Base-by-base conservation (phyloP, 441 rosid species). In the Manihot esculenta region DNA sequence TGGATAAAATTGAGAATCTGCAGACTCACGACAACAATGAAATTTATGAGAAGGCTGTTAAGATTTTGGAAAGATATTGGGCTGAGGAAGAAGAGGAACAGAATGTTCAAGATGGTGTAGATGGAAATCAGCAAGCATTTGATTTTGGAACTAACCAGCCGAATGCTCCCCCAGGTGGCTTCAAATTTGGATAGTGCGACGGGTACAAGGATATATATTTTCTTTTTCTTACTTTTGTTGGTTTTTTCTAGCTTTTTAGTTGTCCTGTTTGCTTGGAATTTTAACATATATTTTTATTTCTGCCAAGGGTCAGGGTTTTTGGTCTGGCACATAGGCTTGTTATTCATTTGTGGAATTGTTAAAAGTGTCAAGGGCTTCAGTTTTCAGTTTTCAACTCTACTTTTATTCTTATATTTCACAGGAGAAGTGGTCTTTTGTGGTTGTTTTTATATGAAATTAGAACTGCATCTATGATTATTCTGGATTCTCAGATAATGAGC, bases 11-110 rank as follows among this genome's bases (percentile, higher is more conserved):
- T 2, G 97, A 87, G 82, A 86, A 86, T 55, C 77, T 89, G 72
- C 92, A 89, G 79, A 79, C 80, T 66, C 92, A 86, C 77, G 94
- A 90, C 77, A 88, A 85, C 77, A 77, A 63, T 69, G 93, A 88
- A 73, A 88, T 88, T 60, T 88, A 87, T 49, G 89, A 88, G 79
- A 90, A 90, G 76, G 92, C 92, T 47, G 91, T 92, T 48, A 88
- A 87, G 81, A 83, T 90, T 68, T 86, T 92, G 14, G 94, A 88
- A 78, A 85, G 89, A 21, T 90, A 87, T 76, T 92, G 97, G 97
- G 69, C 86, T 62, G 96, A 87, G 75, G 96, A 87, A 66, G 93
- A 88, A 21, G 91, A 86, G 0, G 94, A 86, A 75, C 89, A 84
- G 70, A 27, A 82, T 44, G 85, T 83, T 41, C 81, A 79, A 45